Evolutionary conservation across 179 eudicot genomes (phyloP).

Genomic region (Beta macrorhiza): DNA sequence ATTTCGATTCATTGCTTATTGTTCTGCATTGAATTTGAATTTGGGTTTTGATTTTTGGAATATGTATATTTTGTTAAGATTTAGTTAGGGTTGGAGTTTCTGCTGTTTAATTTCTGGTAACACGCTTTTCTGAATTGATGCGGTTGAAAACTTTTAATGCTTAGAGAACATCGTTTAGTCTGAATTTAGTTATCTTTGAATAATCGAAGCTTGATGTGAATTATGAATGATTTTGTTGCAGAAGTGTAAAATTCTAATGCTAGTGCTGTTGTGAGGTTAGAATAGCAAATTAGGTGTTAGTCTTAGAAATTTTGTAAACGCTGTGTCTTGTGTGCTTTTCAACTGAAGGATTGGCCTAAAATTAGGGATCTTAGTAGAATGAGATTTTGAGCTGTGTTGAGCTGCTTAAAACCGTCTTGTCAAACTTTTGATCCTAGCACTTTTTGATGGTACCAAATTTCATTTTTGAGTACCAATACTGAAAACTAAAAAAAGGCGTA

Average conservation of each 20-base stretch:
- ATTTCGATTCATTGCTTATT: neutral
- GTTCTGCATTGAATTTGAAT: neutral
- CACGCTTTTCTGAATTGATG: neutral
- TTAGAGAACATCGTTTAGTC: neutral
- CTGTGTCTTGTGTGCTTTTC: neutral
- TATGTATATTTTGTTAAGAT: neutral
- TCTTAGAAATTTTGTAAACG: neutral
- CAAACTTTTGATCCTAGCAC: too few species aligned
- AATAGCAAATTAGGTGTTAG: neutral
- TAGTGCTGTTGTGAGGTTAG: neutral
- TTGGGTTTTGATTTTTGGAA: slow-evolving; percentile 7
- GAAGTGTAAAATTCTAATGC: neutral
- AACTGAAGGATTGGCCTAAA: too few species aligned
- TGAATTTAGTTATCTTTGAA: neutral
- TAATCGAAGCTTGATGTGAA: neutral
- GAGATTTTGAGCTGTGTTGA: neutral
- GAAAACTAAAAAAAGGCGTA: too few species aligned
- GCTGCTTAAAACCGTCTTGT: neutral
- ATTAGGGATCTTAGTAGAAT: neutral
- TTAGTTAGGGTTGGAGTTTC: slow-evolving; percentile 14
- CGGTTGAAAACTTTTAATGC: neutral
- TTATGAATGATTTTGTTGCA: neutral
- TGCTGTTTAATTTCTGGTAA: neutral
- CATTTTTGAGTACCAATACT: too few species aligned
- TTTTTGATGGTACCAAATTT: too few species aligned